A percentile compares a stretch with the other conserved stretches of the same genome.
Conservation (phyloP, 2,329 filamentous ascomycete genomes). For the Hypoxylon sp. region DNA sequence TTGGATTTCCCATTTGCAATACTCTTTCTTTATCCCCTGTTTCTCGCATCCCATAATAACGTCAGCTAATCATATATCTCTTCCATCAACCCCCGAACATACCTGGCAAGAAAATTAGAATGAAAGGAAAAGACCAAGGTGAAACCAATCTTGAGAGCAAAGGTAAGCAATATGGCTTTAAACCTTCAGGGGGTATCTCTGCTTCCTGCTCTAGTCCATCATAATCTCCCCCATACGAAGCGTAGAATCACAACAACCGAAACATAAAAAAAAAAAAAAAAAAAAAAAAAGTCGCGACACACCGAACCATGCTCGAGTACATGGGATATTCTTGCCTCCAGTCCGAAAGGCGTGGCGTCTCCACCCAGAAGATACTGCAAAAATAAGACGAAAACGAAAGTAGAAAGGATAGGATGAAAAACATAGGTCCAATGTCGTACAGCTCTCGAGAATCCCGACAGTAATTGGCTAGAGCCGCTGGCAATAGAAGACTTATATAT, state of each 20-base stretch:
- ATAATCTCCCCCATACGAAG: slow-evolving; percentile 20
- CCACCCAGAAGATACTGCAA: slow-evolving; percentile 12
- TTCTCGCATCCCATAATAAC: slow-evolving; percentile 11
- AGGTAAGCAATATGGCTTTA: slow-evolving; percentile 20
- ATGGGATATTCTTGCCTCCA: slow-evolving; percentile 27
- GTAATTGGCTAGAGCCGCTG: neutral
- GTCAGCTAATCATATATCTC: slow-evolving; percentile 9
- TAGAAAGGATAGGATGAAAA: neutral
- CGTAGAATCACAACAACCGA: slow-evolving; percentile 19
- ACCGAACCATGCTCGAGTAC: slow-evolving; percentile 21
- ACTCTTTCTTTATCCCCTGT: slow-evolving; percentile 19
- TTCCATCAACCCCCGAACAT: neutral
- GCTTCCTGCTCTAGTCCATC: slow-evolving; percentile 32
- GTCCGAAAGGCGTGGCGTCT: slow-evolving; percentile 12
- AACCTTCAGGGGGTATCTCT: slow-evolving; percentile 38
- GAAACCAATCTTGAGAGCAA: slow-evolving; percentile 30
- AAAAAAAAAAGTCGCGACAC: slow-evolving; percentile 33
- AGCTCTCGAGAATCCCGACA: neutral
- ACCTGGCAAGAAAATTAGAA: slow-evolving; percentile 13
- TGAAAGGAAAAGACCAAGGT: slow-evolving; percentile 4
- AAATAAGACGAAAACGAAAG: slow-evolving; percentile 7
- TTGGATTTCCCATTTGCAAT: slow-evolving; percentile 20
- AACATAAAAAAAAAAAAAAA: too few relatives aligned
- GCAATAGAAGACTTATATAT: neutral
- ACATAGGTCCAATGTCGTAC: neutral